Evolutionary conservation across 2,329 filamentous ascomycete species (phyloP), one percentile per base, ranked within the genome.

Genomic region (Helotiales sp.): DNA sequence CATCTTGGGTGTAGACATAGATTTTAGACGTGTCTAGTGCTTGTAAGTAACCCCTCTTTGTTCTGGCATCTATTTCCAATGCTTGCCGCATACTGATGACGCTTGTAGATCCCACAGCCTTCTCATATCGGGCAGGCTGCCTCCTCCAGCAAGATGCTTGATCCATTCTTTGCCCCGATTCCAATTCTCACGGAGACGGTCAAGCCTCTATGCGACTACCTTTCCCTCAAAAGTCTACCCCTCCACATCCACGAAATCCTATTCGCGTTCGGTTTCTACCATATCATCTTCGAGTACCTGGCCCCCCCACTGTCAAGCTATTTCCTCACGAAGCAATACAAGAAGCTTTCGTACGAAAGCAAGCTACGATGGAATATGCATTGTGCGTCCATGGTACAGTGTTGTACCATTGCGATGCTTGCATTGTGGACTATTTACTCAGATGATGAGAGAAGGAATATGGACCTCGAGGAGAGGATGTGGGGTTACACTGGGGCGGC

Each of bases 351-450:
- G 57, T 81, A 82, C 49, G 91, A 89, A 66, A 86, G 84, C 76
- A 79, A 80, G 40, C 82, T 92, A 66, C 93, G 91, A 82, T 95
- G 92, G 92, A 88, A 96, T 78, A 89, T 93, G 52, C 92, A 94
- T 75, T 89, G 94, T 65, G 92, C 94, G 30, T 93, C 91, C 15
- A 86, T 95, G 73, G 82, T 93, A 57, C 92, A 95, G 82, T 89
- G 87, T 76, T 81, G 84, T 45, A 80, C 92, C 63, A 92, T 96
- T 80, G 91, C 89, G 77, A 77, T 72, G 47, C 79, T 93, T 34
- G 89, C 91, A n/a, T 79, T 94, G 8, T 93, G 88, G 84, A 85
- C 91, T 65, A 90, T 93, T 76, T 81, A 81, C 61, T 79, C 77
- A 54, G 92, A 95, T 76, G 79, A 87, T 28, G 90, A 93, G 78